Evolutionary conservation across 441 rosid species (phyloP).

Genomic region (Jatropha podagrica): DNA sequence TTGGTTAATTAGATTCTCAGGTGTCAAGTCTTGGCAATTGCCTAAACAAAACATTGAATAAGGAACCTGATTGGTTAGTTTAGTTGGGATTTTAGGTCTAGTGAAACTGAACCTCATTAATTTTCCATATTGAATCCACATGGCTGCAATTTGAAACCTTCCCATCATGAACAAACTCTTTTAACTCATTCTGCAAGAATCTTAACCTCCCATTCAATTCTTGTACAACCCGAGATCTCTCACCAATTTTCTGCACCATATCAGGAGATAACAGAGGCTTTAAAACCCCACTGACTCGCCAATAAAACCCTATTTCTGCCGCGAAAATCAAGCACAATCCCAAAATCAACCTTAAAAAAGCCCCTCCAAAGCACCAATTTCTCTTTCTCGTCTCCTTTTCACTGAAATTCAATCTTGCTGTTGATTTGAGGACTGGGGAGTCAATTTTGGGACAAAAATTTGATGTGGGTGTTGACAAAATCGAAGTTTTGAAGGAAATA

Average conservation of each 20-base stretch:
- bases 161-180: constrained; percentile 31
- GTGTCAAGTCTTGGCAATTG: neutral
- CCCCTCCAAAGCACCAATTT: constrained; percentile 10
- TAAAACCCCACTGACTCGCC: constrained; percentile 32
- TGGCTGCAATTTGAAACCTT: constrained; percentile 53
- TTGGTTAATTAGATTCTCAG: neutral
- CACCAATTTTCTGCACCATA: constrained; percentile 42
- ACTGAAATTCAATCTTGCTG: constrained; percentile 29
- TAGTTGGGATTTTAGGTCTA: neutral
- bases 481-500: constrained; percentile 44
- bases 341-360: constrained; percentile 29
- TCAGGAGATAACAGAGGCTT: constrained; percentile 49
- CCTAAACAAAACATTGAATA: neutral
- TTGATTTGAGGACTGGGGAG: constrained; percentile 47
- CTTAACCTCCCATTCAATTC: constrained; percentile 45
- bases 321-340: constrained; percentile 38
- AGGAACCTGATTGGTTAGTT: neutral
- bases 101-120: constrained; percentile 54
- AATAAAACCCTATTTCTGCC: constrained; percentile 46
- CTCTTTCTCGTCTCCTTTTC: constrained; percentile 25
- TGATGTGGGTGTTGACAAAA: constrained; percentile 60
- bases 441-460: constrained; percentile 28
- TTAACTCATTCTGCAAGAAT: constrained; percentile 53
- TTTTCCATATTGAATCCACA: constrained; percentile 56
- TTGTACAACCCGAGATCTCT: constrained; percentile 39